Conservation (phyloP, 2,329 filamentous ascomycete species). For the Aspergillus caelatus region DNA sequence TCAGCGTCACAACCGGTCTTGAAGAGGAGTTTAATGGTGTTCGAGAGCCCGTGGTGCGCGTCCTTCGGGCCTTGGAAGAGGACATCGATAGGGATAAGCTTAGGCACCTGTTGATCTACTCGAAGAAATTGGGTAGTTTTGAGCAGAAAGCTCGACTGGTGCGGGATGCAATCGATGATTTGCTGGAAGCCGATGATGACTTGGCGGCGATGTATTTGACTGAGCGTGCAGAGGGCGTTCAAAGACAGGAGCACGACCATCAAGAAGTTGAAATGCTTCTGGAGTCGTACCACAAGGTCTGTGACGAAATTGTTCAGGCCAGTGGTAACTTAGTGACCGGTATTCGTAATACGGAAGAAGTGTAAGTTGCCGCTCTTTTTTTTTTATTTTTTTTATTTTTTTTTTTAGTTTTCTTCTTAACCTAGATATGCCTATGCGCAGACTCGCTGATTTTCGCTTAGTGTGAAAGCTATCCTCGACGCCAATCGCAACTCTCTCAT, state of each 20-base stretch:
- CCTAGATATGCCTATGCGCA: neutral
- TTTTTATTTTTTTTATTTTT: no score
- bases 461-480: constrained; percentile 93
- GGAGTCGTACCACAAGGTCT: constrained; percentile 96
- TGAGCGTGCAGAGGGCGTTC: constrained; percentile 76
- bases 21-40: constrained; percentile 95
- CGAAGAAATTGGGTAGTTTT: constrained; percentile 93
- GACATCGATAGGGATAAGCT: constrained; percentile 96
- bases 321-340: constrained; percentile 89
- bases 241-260: constrained; percentile 80
- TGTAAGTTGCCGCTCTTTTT: constrained; percentile 60
- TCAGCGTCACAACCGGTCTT: constrained; percentile 87
- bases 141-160: constrained; percentile 96
- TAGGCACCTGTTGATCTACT: constrained; percentile 85
- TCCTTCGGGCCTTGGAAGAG: constrained; percentile 88
- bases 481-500: constrained; percentile 98
- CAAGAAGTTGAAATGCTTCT: constrained; percentile 96
- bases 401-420: neutral
- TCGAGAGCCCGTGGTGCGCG: constrained; percentile 84
- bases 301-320: constrained; percentile 96
- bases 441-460: constrained; percentile 38
- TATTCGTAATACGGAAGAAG: constrained; percentile 97
- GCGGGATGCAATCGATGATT: constrained; percentile 89
- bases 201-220: constrained; percentile 92
- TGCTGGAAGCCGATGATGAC: constrained; percentile 95